Conservation (phyloP, 441 rosid genomes). For the Adansonia rubrostipa region DNA sequence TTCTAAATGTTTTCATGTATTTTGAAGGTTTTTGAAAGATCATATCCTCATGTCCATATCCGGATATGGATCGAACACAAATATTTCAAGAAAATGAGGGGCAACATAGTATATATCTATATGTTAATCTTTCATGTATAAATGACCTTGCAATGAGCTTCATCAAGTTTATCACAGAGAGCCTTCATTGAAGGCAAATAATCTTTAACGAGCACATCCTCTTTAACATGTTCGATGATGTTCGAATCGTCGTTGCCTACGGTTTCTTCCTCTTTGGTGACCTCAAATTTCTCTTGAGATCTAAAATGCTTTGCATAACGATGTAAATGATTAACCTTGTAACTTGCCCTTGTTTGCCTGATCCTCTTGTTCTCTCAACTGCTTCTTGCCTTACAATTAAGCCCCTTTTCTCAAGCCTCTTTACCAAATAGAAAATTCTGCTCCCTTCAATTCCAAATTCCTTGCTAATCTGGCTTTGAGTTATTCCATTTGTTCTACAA, state of each 20-base stretch:
- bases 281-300: conserved; percentile 73
- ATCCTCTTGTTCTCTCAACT: conserved; percentile 66
- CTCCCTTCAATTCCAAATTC: conserved; percentile 68
- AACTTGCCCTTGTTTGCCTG: conserved; percentile 55
- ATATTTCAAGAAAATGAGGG: too few species aligned
- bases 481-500: conserved; percentile 69
- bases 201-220: conserved; percentile 72
- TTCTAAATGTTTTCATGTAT: too few species aligned
- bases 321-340: conserved; percentile 67
- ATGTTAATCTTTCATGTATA: conserved; percentile 1
- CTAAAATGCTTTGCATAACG: conserved; percentile 81
- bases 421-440: conserved; percentile 57
- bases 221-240: conserved; percentile 42
- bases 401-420: conserved; percentile 68
- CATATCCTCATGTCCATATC: too few species aligned
- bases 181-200: conserved; percentile 78
- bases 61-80: too few species aligned
- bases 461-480: conserved; percentile 76
- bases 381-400: conserved; percentile 74
- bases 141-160: conserved; percentile 69
- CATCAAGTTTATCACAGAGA: conserved; percentile 77
- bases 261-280: conserved; percentile 56
- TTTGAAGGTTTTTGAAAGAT: too few species aligned
- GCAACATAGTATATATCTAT: not conserved
- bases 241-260: conserved; percentile 35